A percentile compares a stretch with the other conserved stretches of the same genome.
Evolutionary conservation across 768 basidiomycete genomes (phyloP).

Genomic region (Calocybe cyanea): DNA sequence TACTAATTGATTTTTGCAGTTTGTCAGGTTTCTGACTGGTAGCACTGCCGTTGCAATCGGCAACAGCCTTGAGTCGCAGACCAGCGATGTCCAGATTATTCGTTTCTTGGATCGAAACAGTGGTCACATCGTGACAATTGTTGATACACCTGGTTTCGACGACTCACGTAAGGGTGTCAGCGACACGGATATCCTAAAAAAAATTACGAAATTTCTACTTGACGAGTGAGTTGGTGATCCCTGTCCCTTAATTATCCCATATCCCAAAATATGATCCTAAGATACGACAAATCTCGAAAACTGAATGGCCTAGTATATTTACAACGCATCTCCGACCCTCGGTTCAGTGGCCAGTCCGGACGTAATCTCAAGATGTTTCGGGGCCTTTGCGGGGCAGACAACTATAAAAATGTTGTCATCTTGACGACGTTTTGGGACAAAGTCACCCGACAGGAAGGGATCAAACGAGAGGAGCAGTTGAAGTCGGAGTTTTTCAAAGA

Average conservation of each 20-base stretch:
- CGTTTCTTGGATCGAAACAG: not conserved
- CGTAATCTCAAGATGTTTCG: conserved; percentile 10
- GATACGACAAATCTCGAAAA: not conserved
- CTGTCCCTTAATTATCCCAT: too few species aligned
- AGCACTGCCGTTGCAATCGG: not conserved
- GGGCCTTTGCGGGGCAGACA: conserved; percentile 5
- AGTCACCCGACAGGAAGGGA: not conserved
- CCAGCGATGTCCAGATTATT: not conserved
- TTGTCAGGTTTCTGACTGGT: conserved; percentile 3
- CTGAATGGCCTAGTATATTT: conserved; percentile 7
- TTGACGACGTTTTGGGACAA: conserved; percentile 8
- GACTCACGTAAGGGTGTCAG: conserved; percentile 3
- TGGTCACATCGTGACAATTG: not conserved
- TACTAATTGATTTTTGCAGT: not conserved
- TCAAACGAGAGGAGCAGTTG: conserved; percentile 1
- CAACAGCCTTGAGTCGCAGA: conserved; percentile 1
- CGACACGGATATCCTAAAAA: conserved; percentile 4
- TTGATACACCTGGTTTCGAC: conserved; percentile 20
- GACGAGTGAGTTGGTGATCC: conserved; percentile 7
- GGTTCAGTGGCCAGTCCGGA: conserved; percentile 1
- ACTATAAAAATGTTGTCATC: conserved; percentile 7
- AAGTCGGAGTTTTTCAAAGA: conserved; percentile 1
- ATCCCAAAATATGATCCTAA: too few species aligned
- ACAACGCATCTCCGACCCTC: conserved; percentile 5
- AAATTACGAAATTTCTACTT: not conserved